phyloP scores from a whole-genome alignment of 1,284 basidiomycete genomes.

The Serendipita sp. region DNA sequence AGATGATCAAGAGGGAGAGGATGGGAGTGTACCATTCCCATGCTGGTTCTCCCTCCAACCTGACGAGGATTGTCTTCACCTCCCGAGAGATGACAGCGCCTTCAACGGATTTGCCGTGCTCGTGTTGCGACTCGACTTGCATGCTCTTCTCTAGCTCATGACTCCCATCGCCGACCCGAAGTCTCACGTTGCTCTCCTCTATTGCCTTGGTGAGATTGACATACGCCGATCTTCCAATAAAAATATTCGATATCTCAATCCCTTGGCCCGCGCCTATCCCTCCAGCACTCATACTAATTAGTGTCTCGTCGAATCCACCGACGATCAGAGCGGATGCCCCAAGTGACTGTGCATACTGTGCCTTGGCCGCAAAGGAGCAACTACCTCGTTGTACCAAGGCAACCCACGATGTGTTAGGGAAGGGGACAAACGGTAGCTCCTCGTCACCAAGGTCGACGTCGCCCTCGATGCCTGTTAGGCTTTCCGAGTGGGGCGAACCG shows the following conservation, averaged over 20 bases:
- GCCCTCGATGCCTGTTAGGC: conserved; percentile 35
- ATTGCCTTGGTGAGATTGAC: conserved; percentile 25
- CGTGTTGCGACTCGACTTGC: background rate
- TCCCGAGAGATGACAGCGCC: background rate
- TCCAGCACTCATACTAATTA: conserved; percentile 1
- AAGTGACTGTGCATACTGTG: conserved; percentile 61
- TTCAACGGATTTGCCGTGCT: background rate
- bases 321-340: conserved; percentile 84
- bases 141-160: background rate
- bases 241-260: conserved; percentile 28
- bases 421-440: background rate
- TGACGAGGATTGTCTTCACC: background rate
- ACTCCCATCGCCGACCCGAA: background rate
- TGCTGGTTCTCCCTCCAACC: background rate
- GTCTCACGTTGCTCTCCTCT: conserved; percentile 9
- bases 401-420: conserved; percentile 44
- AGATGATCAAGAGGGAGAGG: conserved; percentile 62
- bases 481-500: background rate
- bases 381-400: conserved; percentile 74
- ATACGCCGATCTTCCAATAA: conserved; percentile 27
- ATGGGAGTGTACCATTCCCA: conserved; percentile 39
- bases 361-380: conserved; percentile 82
- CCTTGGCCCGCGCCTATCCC: conserved; percentile 3
- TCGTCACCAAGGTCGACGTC: background rate
- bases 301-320: conserved; percentile 37